These are phyloP conservation scores for Penicillium sp. DNA, from an alignment of 2,329 filamentous ascomycete genomes.

Conservation along the genomic window DNA sequence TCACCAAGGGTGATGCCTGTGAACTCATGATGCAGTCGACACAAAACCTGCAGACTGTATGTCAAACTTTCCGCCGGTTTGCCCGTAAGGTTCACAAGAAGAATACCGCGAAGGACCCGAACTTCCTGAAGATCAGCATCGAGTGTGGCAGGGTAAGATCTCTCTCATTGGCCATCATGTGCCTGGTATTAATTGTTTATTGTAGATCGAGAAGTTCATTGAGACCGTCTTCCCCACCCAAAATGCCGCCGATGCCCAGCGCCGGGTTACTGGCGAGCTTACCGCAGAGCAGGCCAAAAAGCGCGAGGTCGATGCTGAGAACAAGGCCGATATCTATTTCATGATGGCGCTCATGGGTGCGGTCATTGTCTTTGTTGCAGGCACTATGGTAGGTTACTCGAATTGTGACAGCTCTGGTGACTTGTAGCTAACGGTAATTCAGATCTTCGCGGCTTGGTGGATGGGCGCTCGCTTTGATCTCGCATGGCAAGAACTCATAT, in stretches of 20 bases:
- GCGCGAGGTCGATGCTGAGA: constrained; percentile 48
- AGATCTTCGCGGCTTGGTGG: constrained; percentile 77
- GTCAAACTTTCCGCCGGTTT: constrained; percentile 77
- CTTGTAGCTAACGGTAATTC: constrained; percentile 4
- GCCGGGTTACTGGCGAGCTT: constrained; percentile 51
- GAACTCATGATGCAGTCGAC: constrained; percentile 88
- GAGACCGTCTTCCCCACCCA: constrained; percentile 88
- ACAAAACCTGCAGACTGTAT: constrained; percentile 80
- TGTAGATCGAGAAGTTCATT: constrained; percentile 89
- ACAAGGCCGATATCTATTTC: constrained; percentile 58
- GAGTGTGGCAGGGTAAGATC: constrained; percentile 75
- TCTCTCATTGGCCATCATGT: background rate
- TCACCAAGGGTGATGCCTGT: constrained; percentile 92
- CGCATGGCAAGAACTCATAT: constrained; percentile 57
- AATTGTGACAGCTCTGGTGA: background rate
- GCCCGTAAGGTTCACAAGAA: constrained; percentile 82
- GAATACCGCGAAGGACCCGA: constrained; percentile 90
- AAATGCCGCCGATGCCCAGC: constrained; percentile 59
- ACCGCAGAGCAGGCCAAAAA: constrained; percentile 60
- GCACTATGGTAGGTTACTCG: constrained; percentile 68
- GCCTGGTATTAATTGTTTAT: constrained; percentile 9
- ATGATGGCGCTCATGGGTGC: constrained; percentile 68
- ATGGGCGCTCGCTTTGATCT: constrained; percentile 82
- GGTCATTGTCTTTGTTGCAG: constrained; percentile 71
- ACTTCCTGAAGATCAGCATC: constrained; percentile 87